phyloP scores from a whole-genome alignment of 345 rosid species.

The Eucalyptus erythrocorys region DNA sequence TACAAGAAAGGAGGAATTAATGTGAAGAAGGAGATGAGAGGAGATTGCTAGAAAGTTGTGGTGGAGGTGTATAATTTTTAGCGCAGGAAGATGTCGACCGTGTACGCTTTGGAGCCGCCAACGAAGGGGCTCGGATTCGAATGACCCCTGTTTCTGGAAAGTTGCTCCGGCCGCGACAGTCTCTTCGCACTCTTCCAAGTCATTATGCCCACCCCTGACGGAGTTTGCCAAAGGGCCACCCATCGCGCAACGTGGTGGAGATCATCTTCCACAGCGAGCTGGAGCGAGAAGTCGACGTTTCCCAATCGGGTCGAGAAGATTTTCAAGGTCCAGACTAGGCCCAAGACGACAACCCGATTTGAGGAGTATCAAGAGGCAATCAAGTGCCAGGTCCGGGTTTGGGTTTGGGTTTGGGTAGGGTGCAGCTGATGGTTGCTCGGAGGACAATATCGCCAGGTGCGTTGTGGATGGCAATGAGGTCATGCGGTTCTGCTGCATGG shows the following conservation, averaged over 20 bases:
- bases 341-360: conserved; percentile 53
- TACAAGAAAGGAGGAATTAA: too few species aligned
- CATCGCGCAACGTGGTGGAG: conserved; percentile 86
- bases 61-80: too few species aligned
- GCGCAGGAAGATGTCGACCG: too few species aligned
- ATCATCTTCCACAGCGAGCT: conserved; percentile 88
- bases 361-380: conserved; percentile 85
- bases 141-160: background rate
- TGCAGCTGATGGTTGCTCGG: background rate
- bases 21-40: too few species aligned
- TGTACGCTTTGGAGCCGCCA: too few species aligned
- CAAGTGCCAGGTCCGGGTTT: conserved; percentile 36
- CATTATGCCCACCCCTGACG: conserved; percentile 50
- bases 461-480: conserved; percentile 91
- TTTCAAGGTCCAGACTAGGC: conserved; percentile 77
- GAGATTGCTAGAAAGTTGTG: too few species aligned
- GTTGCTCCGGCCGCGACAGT: conserved; percentile 4
- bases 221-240: conserved; percentile 82
- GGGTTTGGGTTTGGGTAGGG: conserved; percentile 2
- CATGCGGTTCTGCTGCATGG: conserved; percentile 81
- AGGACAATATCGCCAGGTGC: conserved; percentile 74
- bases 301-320: conserved; percentile 76
- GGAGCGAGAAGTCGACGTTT: conserved; percentile 60
- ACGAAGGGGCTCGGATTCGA: background rate
- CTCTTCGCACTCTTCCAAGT: conserved; percentile 26